phyloP scores from a whole-genome alignment of 352 stramenopile genomes.

The Phytophthora melonis region DNA sequence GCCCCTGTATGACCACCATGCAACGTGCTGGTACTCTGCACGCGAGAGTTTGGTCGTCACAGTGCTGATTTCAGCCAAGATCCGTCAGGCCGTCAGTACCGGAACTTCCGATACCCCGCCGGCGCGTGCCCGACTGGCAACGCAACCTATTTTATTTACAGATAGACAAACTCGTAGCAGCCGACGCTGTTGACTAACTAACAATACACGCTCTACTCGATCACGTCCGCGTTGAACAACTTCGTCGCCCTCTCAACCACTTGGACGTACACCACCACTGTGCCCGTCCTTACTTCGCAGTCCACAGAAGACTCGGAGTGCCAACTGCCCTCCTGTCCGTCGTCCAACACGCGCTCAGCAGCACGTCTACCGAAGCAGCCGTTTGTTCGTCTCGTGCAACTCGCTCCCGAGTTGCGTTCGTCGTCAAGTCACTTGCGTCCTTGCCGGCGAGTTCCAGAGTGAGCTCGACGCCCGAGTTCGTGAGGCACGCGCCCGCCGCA shows the following conservation, averaged over 20 bases:
- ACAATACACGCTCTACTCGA: background rate
- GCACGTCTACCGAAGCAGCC: background rate
- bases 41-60: background rate
- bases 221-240: background rate
- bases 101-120: background rate
- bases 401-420: background rate
- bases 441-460: background rate
- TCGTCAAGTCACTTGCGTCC: background rate
- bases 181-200: background rate
- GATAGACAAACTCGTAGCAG: background rate
- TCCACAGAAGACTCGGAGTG: background rate
- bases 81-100: background rate
- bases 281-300: background rate
- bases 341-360: background rate
- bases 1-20: slow-evolving; percentile 3
- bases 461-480: slow-evolving; percentile 1
- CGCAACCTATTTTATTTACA: background rate
- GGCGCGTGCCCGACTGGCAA: background rate
- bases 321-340: background rate
- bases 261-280: background rate
- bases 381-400: no score
- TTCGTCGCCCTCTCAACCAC: background rate
- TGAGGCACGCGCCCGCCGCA: background rate
- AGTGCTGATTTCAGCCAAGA: background rate
- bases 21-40: background rate